Base-by-base conservation (phyloP, 208 protist genomes). In the Naegleria gruberi region DNA sequence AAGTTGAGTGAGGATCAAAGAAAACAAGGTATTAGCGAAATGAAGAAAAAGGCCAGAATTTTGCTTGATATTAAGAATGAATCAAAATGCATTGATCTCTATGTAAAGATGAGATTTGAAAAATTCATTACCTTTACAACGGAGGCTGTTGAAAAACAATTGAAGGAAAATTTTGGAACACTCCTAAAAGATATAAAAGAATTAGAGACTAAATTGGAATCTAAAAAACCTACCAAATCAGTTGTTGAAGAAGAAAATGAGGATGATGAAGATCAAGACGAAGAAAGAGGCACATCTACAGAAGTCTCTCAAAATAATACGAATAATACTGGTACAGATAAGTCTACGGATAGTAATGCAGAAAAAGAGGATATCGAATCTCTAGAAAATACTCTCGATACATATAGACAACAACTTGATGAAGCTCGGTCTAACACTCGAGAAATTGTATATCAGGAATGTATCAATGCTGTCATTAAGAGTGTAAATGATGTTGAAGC, bases 31-130 rank as follows among this genome's bases (percentile, higher is more conserved):
- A 86, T 86, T 17, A 37, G 5, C 3, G 82, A 86, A 8, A 86
- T 86, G 82, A 86, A 86, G 30, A 86, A 51, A 34, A 86, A 34
- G 40, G 83, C 83, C 4, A 87, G 57, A 17, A 57, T 87, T 37
- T 40, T 87, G 2, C 41, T 65, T 57, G 83, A 87, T 87, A 41
- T 87, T 6, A 87, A 87, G 4, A 41, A 10, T 30, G 34, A 57
- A 41, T 8, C 55, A 41, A 47, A 34, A 37, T 87, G 83, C 41
- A 57, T 87, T 41, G 83, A 87, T 30, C 41, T 57, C 0, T 87
- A 65, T 57, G 45, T 87, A 6, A 41, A 55, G 12, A 41, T 46
- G 30, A 87, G 83, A 57, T 87, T 65, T 41, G 15, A 41, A 30
- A 30, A 41, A 41, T 65, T 87, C 40, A 30, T 87, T 7, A 30